These are phyloP conservation scores for Pythium apleroticum DNA, from an alignment of 352 stramenopile genomes.

Conservation along the genomic window DNA sequence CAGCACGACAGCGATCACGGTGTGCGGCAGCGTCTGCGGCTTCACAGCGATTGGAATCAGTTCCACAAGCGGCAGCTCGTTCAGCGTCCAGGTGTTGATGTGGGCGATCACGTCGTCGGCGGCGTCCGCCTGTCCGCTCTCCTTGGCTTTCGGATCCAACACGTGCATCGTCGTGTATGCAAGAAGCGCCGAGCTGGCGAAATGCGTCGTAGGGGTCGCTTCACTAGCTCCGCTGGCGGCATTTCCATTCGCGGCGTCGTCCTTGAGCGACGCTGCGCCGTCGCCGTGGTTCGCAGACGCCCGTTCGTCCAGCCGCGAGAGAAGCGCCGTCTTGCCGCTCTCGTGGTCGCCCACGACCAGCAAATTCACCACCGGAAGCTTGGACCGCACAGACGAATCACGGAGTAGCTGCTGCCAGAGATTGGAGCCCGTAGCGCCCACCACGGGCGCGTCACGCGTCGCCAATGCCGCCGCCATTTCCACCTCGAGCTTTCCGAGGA, in stretches of 20 bases:
- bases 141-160: conserved; percentile 61
- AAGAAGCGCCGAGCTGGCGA: conserved; percentile 47
- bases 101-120: conserved; percentile 75
- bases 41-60: conserved; percentile 73
- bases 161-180: conserved; percentile 66
- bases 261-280: not conserved
- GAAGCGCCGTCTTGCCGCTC: conserved; percentile 70
- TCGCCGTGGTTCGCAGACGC: conserved; percentile 5
- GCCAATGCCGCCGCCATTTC: conserved; percentile 9
- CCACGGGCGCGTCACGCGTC: conserved; percentile 4
- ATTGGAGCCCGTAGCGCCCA: conserved; percentile 30
- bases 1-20: conserved; percentile 61
- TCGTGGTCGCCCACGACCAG: conserved; percentile 71
- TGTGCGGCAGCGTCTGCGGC: conserved; percentile 52
- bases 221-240: conserved; percentile 21
- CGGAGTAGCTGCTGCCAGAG: conserved; percentile 86
- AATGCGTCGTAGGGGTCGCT: conserved; percentile 12
- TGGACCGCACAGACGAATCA: conserved; percentile 74
- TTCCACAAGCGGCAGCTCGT: conserved; percentile 63
- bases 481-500: not conserved
- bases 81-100: conserved; percentile 76
- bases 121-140: conserved; percentile 38
- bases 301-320: conserved; percentile 58
- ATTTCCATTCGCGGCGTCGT: conserved; percentile 21
- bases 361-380: conserved; percentile 65